phyloP scores from a whole-genome alignment of 768 basidiomycete genomes.

The Auricularia heimuer region DNA sequence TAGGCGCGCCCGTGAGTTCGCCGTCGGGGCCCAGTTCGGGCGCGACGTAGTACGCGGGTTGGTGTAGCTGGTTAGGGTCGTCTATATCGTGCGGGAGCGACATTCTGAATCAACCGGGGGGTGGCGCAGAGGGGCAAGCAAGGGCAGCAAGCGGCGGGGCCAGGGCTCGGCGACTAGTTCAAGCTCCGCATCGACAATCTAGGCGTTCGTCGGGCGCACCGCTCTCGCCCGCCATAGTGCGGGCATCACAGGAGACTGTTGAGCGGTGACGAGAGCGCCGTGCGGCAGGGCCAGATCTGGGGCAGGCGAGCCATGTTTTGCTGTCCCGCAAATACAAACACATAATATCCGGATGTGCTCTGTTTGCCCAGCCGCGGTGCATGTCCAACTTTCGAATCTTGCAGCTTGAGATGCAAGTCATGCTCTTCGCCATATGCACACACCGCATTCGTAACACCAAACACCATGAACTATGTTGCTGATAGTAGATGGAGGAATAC shows the following conservation, averaged over 20 bases:
- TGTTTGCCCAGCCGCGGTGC: too few relatives aligned
- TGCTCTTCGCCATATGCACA: background rate
- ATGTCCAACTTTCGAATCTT: too few relatives aligned
- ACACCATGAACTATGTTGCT: background rate
- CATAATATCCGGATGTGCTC: too few relatives aligned
- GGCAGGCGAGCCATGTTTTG: too few relatives aligned
- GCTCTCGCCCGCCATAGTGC: too few relatives aligned
- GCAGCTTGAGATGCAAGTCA: too few relatives aligned
- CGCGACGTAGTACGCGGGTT: background rate
- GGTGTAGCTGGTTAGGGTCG: background rate
- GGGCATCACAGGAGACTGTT: too few relatives aligned
- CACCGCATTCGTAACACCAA: background rate
- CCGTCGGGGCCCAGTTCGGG: background rate
- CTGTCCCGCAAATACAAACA: too few relatives aligned
- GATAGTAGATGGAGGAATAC: background rate
- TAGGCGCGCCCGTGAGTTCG: constrained; percentile 46
- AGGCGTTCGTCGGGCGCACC: background rate
- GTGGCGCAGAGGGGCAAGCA: background rate
- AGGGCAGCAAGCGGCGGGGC: background rate
- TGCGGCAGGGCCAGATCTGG: too few relatives aligned
- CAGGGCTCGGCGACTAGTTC: background rate
- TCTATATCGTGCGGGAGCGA: background rate
- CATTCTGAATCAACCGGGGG: background rate
- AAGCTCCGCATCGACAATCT: background rate
- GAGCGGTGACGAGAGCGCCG: too few relatives aligned